Evolutionary conservation across 2,329 filamentous ascomycete species (phyloP).

Genomic region (Curvularia sp.): DNA sequence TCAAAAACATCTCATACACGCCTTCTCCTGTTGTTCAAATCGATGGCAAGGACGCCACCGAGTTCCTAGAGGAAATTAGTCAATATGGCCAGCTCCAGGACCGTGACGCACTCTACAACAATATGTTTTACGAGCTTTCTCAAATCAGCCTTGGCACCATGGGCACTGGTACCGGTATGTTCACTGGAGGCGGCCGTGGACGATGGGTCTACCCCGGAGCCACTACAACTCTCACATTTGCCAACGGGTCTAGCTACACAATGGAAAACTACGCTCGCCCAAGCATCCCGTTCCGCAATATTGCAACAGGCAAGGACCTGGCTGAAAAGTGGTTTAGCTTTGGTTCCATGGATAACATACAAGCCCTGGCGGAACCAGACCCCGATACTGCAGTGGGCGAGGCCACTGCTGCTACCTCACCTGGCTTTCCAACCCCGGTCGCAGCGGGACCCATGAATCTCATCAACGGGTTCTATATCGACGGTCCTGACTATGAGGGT

Average conservation of each 20-base stretch:
- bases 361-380: background rate
- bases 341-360: slow-evolving; percentile 17
- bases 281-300: slow-evolving; percentile 48
- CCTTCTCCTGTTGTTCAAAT: slow-evolving; percentile 63
- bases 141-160: slow-evolving; percentile 52
- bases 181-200: slow-evolving; percentile 55
- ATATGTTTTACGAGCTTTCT: slow-evolving; percentile 57
- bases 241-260: slow-evolving; percentile 52
- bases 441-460: slow-evolving; percentile 50
- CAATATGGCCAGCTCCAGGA: slow-evolving; percentile 61
- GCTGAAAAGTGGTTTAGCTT: slow-evolving; percentile 50
- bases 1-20: slow-evolving; percentile 54
- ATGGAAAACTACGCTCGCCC: slow-evolving; percentile 56
- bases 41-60: slow-evolving; percentile 61
- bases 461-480: slow-evolving; percentile 57
- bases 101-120: slow-evolving; percentile 65
- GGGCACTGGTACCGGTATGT: slow-evolving; percentile 54
- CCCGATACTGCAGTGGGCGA: slow-evolving; percentile 12
- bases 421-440: slow-evolving; percentile 55
- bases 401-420: slow-evolving; percentile 31
- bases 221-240: slow-evolving; percentile 55
- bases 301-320: slow-evolving; percentile 53
- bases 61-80: slow-evolving; percentile 58
- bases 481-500: slow-evolving; percentile 53
- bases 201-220: slow-evolving; percentile 54